Evolutionary conservation across 345 rosid species (phyloP).

Genomic region (Citrus cavaleriei): DNA sequence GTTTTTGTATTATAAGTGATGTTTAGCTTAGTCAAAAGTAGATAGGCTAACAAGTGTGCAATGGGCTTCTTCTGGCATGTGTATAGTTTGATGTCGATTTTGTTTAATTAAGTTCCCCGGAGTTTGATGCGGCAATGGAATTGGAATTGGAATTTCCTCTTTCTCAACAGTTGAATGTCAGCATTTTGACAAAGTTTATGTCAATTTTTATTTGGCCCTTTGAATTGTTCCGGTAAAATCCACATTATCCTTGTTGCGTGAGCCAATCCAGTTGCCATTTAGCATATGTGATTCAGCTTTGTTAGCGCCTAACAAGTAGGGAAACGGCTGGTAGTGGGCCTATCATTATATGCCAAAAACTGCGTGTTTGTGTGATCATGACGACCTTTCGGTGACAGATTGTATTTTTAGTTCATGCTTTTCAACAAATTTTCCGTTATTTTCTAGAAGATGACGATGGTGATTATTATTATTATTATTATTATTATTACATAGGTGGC

Average conservation of each 20-base stretch:
- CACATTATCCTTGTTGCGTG: not conserved
- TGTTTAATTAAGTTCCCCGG: conserved; percentile 17
- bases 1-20: conserved; percentile 2
- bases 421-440: too few relatives aligned
- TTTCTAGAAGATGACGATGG: too few relatives aligned
- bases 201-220: not conserved
- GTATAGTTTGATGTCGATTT: conserved; percentile 16
- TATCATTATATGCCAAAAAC: not conserved
- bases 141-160: not conserved
- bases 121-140: not conserved
- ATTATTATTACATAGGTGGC: too few relatives aligned
- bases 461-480: too few relatives aligned
- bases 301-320: not conserved
- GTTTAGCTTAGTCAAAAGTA: not conserved
- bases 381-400: too few relatives aligned
- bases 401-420: too few relatives aligned
- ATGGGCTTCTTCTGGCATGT: conserved; percentile 10
- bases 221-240: not conserved
- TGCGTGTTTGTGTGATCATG: too few relatives aligned
- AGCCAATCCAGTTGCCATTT: not conserved
- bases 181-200: not conserved
- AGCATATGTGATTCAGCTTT: not conserved
- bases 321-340: not conserved
- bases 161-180: not conserved
- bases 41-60: conserved; percentile 12